Base-by-base conservation (phyloP, 2,329 filamentous ascomycete species). In the Acephala macrosclerotiorum region DNA sequence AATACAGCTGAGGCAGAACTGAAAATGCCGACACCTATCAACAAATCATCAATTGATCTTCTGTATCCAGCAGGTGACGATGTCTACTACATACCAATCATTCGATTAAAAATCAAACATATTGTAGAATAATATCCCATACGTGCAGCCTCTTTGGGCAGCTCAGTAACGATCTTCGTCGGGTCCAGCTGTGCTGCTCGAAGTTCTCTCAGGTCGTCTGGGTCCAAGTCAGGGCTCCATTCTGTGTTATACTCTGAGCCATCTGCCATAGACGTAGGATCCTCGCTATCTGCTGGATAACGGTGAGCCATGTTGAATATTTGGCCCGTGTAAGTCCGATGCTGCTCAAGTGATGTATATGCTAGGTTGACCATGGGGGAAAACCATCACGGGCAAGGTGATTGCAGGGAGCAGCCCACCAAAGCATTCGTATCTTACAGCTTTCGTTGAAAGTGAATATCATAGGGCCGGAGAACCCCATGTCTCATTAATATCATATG, bases 1-100 rank as follows among this genome's bases (percentile, higher is more conserved):
- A 71, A 63, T 7, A 71, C 90, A 8, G 87, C 83, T 0, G 89
- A 89, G 0, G 90, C 90, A 85, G 78, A 66, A 33, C 69, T 66
- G 58, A 74, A 74, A 6, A 74, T 74, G 1, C 72, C 72, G 16
- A 67, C 70, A 14, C 72, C 72, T 71, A 45, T 60, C 47, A 66
- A 35, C 8, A 12, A 33, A 33, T 33, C 9, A 33, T 33, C 29
- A 33, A 9, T 26, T 2, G 20, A 18, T 60, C 5, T 60, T 16
- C 9, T 18, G 38, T 3, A 22, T 9, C 25, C 22, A n/a, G 18
- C 16, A 5, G 14, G 12, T 14, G 26, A 18, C 2, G 12, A 42
- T 18, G 7, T 18, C 5, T 35, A 53, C 42, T 6, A 42, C 53
- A 35, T 53, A 64, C 66, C 60, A 36, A 66, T 68, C 20, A 65